Conservation (phyloP, 139 green algal genomes). For the Chlorella sp. region DNA sequence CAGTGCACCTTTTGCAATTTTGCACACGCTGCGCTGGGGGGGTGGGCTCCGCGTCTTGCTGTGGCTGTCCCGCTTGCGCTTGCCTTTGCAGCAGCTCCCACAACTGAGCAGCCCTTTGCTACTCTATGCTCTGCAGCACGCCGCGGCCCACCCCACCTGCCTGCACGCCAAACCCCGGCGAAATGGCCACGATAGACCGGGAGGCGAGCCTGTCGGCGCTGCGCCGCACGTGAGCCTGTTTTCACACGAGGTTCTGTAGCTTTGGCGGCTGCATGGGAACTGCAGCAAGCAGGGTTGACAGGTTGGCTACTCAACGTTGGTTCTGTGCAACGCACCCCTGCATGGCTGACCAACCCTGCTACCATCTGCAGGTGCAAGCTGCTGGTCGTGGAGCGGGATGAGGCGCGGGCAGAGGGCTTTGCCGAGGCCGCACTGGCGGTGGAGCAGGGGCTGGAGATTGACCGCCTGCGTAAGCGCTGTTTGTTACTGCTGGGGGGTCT, state of each 20-base stretch:
- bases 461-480: constrained; percentile 19
- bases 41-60: too few species aligned
- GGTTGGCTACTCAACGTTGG: too few species aligned
- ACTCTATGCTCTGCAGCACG: background rate
- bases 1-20: too few species aligned
- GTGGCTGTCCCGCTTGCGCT: too few species aligned
- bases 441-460: constrained; percentile 13
- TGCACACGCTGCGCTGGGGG: too few species aligned
- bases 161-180: background rate
- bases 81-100: too few species aligned
- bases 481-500: background rate
- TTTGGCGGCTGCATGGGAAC: too few species aligned
- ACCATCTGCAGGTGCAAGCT: constrained; percentile 17
- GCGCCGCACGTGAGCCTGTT: background rate
- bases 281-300: too few species aligned
- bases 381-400: constrained; percentile 17
- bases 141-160: background rate
- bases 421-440: constrained; percentile 18
- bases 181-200: constrained; percentile 4
- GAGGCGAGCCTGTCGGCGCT: constrained; percentile 10
- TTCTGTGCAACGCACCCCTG: too few species aligned
- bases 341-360: too few species aligned
- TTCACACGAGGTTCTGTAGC: too few species aligned
- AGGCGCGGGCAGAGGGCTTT: constrained; percentile 18
- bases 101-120: too few species aligned